Conservation (phyloP, 108 stramenopile species). For the Discostella stelligeroides region DNA sequence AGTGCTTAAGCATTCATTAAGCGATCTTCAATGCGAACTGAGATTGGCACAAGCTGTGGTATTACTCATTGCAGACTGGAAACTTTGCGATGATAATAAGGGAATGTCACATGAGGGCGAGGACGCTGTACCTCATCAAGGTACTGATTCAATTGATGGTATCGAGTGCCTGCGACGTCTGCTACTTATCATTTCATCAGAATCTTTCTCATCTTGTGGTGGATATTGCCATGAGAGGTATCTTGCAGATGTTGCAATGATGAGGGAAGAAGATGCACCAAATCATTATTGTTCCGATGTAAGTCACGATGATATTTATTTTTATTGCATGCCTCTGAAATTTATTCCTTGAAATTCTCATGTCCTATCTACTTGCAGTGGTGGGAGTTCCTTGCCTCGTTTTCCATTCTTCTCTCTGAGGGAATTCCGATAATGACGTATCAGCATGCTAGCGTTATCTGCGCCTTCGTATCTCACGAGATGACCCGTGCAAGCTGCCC, state of each 20-base stretch:
- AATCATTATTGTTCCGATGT: constrained; percentile 50
- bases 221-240: constrained; percentile 46
- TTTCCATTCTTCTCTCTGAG: constrained; percentile 34
- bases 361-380: constrained; percentile 9
- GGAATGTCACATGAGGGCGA: background rate
- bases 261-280: constrained; percentile 27
- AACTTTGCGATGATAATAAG: constrained; percentile 27
- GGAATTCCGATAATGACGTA: constrained; percentile 37
- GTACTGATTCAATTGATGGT: constrained; percentile 1
- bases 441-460: constrained; percentile 45
- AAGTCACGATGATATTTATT: constrained; percentile 2
- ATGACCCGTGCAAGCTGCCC: constrained; percentile 19
- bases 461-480: constrained; percentile 41
- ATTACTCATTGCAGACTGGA: constrained; percentile 30
- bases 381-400: constrained; percentile 31
- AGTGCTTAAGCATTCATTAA: constrained; percentile 56
- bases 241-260: constrained; percentile 11
- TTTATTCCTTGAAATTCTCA: background rate
- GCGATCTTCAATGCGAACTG: constrained; percentile 58
- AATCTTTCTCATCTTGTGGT: constrained; percentile 42
- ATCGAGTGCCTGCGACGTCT: constrained; percentile 41
- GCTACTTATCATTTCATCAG: constrained; percentile 40
- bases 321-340: background rate
- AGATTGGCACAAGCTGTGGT: constrained; percentile 43
- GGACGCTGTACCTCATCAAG: background rate